Evolutionary conservation across 2,329 filamentous ascomycete species (phyloP), one percentile per base, ranked within the genome.

Genomic region (Ophiostoma australiae): DNA sequence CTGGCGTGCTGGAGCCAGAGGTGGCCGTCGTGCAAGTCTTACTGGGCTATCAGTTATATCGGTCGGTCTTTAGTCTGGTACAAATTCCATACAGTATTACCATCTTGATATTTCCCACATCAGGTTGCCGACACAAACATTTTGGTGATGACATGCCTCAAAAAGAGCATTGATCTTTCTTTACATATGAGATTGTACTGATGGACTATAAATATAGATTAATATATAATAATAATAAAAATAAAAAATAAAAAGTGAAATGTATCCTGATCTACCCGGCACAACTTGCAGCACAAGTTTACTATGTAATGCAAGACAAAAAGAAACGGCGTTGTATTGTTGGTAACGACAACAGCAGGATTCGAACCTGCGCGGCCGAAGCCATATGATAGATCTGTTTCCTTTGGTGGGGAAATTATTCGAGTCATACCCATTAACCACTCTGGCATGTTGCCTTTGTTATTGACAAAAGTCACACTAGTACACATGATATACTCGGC

Each of bases 361-460:
- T 66, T 66, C 35, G 63, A 66, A 66, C 63, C 63, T 66, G 63
- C 63, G 63, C 63, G 63, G 33, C 63, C 63, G 63, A 66, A 66
- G 63, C 33, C 63, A 66, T 66, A 66, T 66, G 63, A 66, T 66
- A 20, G 31, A 65, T 65, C 31, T 35, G 33, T 65, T 37, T 35
- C 58, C 27, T 13, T 20, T 31, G 23, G 58, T 65, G 58, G 58
- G 27, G 58, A 65, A 65, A 65, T 20, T 15, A 65, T 66, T 66
- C 63, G 63, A 66, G 63, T 66, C 63, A 66, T 66, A 66, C 63
- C 63, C 63, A 66, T 66, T 66, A 66, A 66, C 63, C 63, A 66
- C 63, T 66, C 63, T 66, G 63, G 63, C 63, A 66, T 66, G 63
- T 66, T 66, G 63, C 63, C 63, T 66, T 65, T 27, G 3, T n/a